A percentile compares a stretch with the other conserved stretches of the same genome.
phyloP scores from a whole-genome alignment of 495 filamentous ascomycete species.

The Lasiosphaeriaceae sp. region DNA sequence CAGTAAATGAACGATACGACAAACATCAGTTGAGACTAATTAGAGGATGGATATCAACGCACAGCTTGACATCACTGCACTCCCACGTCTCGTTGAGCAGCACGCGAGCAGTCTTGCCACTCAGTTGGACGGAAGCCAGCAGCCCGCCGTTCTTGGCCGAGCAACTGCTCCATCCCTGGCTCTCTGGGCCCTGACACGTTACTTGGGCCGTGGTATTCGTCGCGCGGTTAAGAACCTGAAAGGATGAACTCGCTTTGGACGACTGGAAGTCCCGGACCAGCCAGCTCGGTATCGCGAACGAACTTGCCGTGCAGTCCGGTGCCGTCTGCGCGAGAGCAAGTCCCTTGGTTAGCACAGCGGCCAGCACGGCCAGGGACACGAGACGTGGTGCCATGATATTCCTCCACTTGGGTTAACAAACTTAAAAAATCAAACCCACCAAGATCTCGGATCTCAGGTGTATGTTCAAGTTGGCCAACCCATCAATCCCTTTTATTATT shows the following conservation, averaged over 20 bases:
- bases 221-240: conserved; percentile 19
- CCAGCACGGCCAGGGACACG: neutral
- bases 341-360: neutral
- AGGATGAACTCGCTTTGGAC: conserved; percentile 3
- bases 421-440: too few species aligned
- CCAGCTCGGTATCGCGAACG: conserved; percentile 25
- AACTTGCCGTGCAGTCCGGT: conserved; percentile 19
- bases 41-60: neutral
- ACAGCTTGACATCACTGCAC: conserved; percentile 20
- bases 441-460: too few species aligned
- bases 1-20: neutral
- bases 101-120: conserved; percentile 1
- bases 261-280: conserved; percentile 12
- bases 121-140: conserved; percentile 4
- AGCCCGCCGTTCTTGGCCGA: neutral
- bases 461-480: too few species aligned
- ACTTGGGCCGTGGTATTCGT: conserved; percentile 9
- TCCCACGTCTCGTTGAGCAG: conserved; percentile 24
- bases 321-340: neutral
- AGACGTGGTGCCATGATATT: neutral
- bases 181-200: neutral
- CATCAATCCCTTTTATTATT: too few species aligned
- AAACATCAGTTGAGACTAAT: neutral
- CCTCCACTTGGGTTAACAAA: too few species aligned
- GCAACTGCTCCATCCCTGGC: conserved; percentile 12